These are phyloP conservation scores for Adansonia rubrostipa DNA, from an alignment of 441 rosid genomes.

Conservation along the genomic window DNA sequence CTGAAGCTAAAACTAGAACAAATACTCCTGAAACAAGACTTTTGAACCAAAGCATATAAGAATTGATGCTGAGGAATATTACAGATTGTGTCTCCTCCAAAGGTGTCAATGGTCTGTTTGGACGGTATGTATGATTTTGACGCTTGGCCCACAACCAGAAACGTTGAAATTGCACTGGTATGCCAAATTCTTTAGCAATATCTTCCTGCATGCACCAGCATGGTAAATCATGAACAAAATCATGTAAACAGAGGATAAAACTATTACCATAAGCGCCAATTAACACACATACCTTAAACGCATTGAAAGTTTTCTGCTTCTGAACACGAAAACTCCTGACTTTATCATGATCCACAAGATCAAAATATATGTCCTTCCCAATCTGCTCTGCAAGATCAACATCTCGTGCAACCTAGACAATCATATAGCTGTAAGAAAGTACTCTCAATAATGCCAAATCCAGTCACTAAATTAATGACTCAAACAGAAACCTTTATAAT, in stretches of 20 bases:
- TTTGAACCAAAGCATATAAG: not conserved
- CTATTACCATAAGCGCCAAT: not conserved
- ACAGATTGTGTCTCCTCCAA: slow-evolving; percentile 55
- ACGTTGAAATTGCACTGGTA: slow-evolving; percentile 55
- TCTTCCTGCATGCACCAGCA: slow-evolving; percentile 44
- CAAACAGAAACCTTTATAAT: slow-evolving; percentile 45
- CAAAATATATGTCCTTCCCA: slow-evolving; percentile 54
- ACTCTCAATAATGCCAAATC: not conserved
- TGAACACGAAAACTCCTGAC: slow-evolving; percentile 54
- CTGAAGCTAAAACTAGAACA: not conserved
- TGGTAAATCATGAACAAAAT: slow-evolving; percentile 6
- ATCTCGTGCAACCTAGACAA: slow-evolving; percentile 55
- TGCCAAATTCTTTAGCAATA: slow-evolving; percentile 51
- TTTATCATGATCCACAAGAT: slow-evolving; percentile 61
- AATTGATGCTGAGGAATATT: slow-evolving; percentile 21
- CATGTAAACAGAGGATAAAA: not conserved
- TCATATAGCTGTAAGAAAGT: slow-evolving; percentile 12
- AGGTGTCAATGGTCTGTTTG: slow-evolving; percentile 53
- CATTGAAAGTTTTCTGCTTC: slow-evolving; percentile 45
- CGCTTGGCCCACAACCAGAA: slow-evolving; percentile 67
- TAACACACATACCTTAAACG: slow-evolving; percentile 45
- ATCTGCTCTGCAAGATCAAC: slow-evolving; percentile 52
- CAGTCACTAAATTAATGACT: not conserved
- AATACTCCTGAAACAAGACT: not conserved
- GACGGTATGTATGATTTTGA: slow-evolving; percentile 62